phyloP scores from a whole-genome alignment of 805 yeast species.

The Candida verbasci region DNA sequence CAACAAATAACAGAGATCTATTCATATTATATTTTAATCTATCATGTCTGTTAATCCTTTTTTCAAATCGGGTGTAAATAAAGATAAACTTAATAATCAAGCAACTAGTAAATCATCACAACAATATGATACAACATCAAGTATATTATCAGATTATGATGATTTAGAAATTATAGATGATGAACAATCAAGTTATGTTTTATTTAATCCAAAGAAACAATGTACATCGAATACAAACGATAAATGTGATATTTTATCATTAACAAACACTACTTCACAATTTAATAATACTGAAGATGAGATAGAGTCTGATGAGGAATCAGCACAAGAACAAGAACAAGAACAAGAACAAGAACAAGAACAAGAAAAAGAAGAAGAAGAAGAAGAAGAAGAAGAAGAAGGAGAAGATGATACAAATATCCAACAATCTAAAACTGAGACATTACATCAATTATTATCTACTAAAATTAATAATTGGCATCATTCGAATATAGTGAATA shows the following conservation, averaged over 20 bases:
- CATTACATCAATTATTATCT: slow-evolving; percentile 10
- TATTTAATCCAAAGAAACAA: slow-evolving; percentile 20
- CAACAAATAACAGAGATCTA: too few species aligned
- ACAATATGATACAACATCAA: slow-evolving; percentile 12
- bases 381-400: slow-evolving; percentile 11
- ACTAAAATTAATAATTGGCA: slow-evolving; percentile 19
- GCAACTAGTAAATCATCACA: not conserved
- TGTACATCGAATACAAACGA: slow-evolving; percentile 6
- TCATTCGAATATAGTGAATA: slow-evolving; percentile 9
- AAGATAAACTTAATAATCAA: slow-evolving; percentile 1
- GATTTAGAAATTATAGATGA: slow-evolving; percentile 11
- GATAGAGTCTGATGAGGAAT: slow-evolving; percentile 7
- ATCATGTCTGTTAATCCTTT: slow-evolving; percentile 12
- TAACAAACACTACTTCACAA: slow-evolving; percentile 16
- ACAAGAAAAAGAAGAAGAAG: slow-evolving; percentile 4
- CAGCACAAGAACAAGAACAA: slow-evolving; percentile 11
- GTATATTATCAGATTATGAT: slow-evolving; percentile 14
- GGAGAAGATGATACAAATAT: slow-evolving; percentile 9
- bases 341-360: slow-evolving; percentile 3
- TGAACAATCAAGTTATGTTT: slow-evolving; percentile 19
- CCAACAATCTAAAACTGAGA: not conserved
- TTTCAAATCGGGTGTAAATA: slow-evolving; percentile 1
- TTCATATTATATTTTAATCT: too few species aligned
- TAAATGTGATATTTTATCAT: slow-evolving; percentile 25
- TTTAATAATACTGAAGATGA: slow-evolving; percentile 4